These are phyloP conservation scores for Colletotrichum orchidophilum DNA, from an alignment of 2,329 filamentous ascomycete genomes.

Conservation along the genomic window DNA sequence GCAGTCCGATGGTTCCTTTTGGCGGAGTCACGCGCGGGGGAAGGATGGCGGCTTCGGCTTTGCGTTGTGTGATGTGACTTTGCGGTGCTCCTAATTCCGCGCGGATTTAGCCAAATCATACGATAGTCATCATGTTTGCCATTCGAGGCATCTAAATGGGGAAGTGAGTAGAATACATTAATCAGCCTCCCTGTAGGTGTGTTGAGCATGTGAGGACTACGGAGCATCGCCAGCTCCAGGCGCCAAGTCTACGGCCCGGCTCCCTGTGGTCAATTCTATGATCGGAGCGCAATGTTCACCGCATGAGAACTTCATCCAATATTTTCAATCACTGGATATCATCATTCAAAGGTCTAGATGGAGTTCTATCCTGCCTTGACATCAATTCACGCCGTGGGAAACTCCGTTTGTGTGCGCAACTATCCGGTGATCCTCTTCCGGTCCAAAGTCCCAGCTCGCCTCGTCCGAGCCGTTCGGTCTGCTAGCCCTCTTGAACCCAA, in stretches of 20 bases:
- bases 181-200: too few relatives aligned
- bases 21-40: background rate
- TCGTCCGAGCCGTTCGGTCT: conserved; percentile 65
- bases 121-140: background rate
- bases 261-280: background rate
- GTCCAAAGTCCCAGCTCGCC: conserved; percentile 64
- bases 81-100: background rate
- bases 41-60: background rate
- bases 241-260: background rate
- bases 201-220: background rate
- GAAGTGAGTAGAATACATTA: background rate
- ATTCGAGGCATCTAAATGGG: background rate
- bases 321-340: background rate
- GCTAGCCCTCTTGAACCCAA: conserved; percentile 55
- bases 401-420: background rate
- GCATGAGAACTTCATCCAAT: background rate
- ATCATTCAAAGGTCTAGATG: background rate
- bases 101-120: background rate
- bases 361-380: background rate
- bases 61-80: background rate
- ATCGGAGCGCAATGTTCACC: background rate
- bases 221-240: background rate
- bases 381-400: background rate
- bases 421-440: conserved; percentile 45
- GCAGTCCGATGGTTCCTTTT: background rate